Evolutionary conservation across 2,329 filamentous ascomycete species (phyloP).

Genomic region (Apiospora hydei): DNA sequence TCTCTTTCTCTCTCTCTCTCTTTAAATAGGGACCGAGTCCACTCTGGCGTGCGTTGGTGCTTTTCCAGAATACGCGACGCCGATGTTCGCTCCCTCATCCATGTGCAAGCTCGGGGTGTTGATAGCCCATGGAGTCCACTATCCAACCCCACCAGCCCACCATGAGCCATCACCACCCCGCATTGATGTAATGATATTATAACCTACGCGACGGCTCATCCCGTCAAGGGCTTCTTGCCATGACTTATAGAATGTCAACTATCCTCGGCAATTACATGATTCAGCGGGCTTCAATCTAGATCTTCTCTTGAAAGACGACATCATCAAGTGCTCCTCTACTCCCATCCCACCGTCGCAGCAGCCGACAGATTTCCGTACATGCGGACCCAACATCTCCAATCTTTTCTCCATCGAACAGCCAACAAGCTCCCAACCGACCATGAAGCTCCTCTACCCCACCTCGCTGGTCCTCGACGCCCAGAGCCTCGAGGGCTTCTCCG

Average conservation of each 20-base stretch:
- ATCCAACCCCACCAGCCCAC: constrained; percentile 1
- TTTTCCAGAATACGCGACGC: neutral
- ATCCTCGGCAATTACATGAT: neutral
- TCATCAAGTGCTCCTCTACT: neutral
- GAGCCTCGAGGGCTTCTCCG: constrained; percentile 64
- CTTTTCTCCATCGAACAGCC: neutral
- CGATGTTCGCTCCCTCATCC: constrained; percentile 9
- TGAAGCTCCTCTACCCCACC: constrained; percentile 74
- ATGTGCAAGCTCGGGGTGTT: constrained; percentile 4
- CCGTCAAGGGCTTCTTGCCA: neutral
- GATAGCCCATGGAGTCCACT: constrained; percentile 10
- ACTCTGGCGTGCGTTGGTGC: neutral
- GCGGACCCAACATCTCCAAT: neutral
- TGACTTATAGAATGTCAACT: neutral
- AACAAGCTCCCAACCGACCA: constrained; percentile 37
- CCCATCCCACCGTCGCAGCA: neutral
- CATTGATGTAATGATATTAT: constrained; percentile 5
- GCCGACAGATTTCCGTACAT: neutral
- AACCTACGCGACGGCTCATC: neutral
- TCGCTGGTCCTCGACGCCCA: constrained; percentile 64
- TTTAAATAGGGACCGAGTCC: neutral
- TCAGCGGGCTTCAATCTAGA: neutral
- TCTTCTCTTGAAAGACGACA: neutral
- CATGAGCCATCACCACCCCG: constrained; percentile 2
- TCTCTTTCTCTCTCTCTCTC: neutral